Base-by-base conservation (phyloP, 2,329 filamentous ascomycete genomes). In the Aspergillus bombycis region DNA sequence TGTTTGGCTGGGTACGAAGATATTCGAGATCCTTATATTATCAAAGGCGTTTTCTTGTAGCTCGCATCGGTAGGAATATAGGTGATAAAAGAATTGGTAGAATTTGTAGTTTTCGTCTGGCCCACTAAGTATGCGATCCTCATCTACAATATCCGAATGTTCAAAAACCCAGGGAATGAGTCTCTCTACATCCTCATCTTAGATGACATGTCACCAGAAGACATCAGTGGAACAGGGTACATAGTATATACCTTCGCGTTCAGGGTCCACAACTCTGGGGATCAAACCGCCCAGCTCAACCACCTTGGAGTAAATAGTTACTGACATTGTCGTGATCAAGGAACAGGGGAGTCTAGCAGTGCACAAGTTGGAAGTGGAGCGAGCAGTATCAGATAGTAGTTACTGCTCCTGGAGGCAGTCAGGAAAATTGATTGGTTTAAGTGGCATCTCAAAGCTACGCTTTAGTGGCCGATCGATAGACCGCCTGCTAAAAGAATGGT, bases 291-390 rank as follows among this genome's bases (percentile, higher is more conserved):
- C 60, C 10, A 63, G 21, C 26, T 50, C 48, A 30, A 65, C 46
- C 23, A 61, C 32, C 14, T 48, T 30, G 26, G 62, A 60, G 32
- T 53, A 38, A 52, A 65, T 59, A 16, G 57, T 63, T 14, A 50
- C 60, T 19, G 57, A 62, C 34, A 62, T 65, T 48, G 21, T 46
- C 9, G 19, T 46, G 21, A 23, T 46, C 3, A 46, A 23, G 43
- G 12, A 46, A 46, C 2, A 36, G 14, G 14, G 34, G 34, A 8
- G n/a, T n/a, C n/a, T n/a, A n/a, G n/a, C n/a, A 36, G 34, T 8
- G 4, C 4, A 36, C 14, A 36, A 36, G 34, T 36, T 36, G 34
- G 34, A 36, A n/a, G n/a, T n/a, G n/a, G n/a, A n/a, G n/a, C n/a
- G n/a, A n/a, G n/a, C n/a, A n/a, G n/a, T n/a, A n/a, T n/a, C n/a